Evolutionary conservation across 163 green algal species (phyloP).

Genomic region (Botryococcus braunii): DNA sequence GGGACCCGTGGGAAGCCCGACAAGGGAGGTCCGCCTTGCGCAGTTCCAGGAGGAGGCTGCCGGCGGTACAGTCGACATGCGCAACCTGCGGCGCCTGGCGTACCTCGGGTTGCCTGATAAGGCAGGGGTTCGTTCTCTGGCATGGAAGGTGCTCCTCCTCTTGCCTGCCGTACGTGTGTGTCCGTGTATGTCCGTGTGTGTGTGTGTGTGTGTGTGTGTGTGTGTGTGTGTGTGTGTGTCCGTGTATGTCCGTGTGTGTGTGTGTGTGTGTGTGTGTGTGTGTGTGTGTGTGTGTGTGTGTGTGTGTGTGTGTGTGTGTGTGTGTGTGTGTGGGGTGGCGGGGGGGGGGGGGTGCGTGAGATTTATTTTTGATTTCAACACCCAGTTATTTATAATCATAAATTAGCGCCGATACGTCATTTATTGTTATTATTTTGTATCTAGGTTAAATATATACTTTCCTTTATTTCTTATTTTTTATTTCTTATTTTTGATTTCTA

Average conservation of each 20-base stretch:
- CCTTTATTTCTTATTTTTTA: too few species aligned
- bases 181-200: neutral
- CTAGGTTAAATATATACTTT: too few species aligned
- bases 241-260: neutral
- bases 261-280: neutral
- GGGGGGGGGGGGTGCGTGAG: too few species aligned
- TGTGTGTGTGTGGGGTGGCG: neutral
- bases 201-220: constrained; percentile 7
- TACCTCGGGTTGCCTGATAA: constrained; percentile 35
- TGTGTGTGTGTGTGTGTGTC: neutral
- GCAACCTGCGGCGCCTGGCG: constrained; percentile 22
- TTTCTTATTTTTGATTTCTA: too few species aligned
- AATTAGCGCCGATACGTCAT: too few species aligned
- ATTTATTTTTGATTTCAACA: too few species aligned
- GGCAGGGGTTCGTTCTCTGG: constrained; percentile 24
- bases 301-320: neutral
- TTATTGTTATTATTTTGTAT: too few species aligned
- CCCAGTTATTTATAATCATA: too few species aligned
- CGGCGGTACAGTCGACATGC: constrained; percentile 15
- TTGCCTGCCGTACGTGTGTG: neutral
- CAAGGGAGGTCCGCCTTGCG: too few species aligned
- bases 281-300: neutral
- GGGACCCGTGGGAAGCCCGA: too few species aligned
- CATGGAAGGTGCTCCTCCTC: constrained; percentile 33
- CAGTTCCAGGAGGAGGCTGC: constrained; percentile 15